Percentiles rank a stretch among this genome's conserved stretches.
Evolutionary conservation across 2,329 filamentous ascomycete genomes (phyloP).

Genomic region (Fusarium nygamai): DNA sequence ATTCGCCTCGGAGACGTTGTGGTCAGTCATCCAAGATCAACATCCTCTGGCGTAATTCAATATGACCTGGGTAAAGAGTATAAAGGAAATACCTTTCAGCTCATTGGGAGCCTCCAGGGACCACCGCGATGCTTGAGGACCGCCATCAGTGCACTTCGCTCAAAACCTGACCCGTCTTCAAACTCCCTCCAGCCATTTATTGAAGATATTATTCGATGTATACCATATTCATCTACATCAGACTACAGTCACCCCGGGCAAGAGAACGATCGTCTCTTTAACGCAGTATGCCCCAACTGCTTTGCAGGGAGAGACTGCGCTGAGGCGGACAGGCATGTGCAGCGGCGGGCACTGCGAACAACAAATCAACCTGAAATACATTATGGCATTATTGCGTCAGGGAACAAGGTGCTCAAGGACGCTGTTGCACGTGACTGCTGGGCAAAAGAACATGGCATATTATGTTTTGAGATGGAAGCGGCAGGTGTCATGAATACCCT

Average conservation of each 20-base stretch:
- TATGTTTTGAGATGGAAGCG: neutral
- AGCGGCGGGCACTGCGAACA: accelerated
- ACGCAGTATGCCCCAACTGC: neutral
- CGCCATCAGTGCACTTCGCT: neutral
- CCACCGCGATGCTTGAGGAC: neutral
- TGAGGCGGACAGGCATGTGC: accelerated
- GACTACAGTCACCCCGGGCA: neutral
- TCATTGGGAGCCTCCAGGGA: accelerated
- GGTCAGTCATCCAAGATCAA: neutral
- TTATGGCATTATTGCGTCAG: neutral
- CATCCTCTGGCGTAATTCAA: accelerated
- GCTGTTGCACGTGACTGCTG: accelerated
- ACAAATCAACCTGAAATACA: accelerated
- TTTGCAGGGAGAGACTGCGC: accelerated
- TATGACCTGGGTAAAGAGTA: neutral
- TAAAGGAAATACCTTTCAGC: neutral
- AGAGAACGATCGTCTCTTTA: accelerated
- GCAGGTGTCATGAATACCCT: accelerated
- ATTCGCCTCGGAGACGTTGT: neutral
- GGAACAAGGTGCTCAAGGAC: neutral
- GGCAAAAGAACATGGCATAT: neutral
- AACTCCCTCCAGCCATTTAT: accelerated
- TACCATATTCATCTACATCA: accelerated
- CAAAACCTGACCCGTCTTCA: accelerated
- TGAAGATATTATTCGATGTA: accelerated